Evolutionary conservation across 257 asterid genomes (phyloP).

Genomic region (Leonotis leonurus): DNA sequence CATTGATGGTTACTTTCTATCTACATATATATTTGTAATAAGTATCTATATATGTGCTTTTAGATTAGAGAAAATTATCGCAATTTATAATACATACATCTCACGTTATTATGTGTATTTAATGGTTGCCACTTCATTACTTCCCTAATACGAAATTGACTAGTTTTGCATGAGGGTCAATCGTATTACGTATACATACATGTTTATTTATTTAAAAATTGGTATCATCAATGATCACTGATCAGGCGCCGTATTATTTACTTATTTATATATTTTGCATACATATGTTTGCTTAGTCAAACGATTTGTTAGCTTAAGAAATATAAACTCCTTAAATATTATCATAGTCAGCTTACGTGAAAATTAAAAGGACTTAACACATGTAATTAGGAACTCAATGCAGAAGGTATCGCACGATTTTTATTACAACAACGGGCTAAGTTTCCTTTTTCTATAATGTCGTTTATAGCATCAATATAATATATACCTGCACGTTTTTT

Average conservation of each 20-base stretch:
- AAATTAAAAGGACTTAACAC: no score
- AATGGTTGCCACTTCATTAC: background rate
- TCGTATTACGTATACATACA: background rate
- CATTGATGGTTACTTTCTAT: background rate
- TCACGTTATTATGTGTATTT: no score
- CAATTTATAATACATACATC: background rate
- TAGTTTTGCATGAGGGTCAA: background rate
- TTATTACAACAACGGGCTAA: background rate
- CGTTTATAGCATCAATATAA: background rate
- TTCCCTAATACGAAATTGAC: background rate
- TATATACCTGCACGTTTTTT: no score
- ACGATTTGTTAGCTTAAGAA: background rate
- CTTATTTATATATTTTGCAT: background rate
- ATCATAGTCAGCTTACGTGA: no score
- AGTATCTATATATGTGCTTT: background rate
- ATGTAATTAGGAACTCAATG: no score
- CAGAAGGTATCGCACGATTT: no score
- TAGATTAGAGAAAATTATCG: background rate
- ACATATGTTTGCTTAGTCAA: background rate
- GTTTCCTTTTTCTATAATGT: background rate
- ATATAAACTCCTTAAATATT: background rate
- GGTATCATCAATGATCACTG: background rate
- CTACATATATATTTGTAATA: background rate
- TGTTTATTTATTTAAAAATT: background rate
- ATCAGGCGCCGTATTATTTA: background rate